Evolutionary conservation across 306 rosid species (phyloP), one percentile per base, ranked within the genome.

Genomic region (Quercus berberidifolia): DNA sequence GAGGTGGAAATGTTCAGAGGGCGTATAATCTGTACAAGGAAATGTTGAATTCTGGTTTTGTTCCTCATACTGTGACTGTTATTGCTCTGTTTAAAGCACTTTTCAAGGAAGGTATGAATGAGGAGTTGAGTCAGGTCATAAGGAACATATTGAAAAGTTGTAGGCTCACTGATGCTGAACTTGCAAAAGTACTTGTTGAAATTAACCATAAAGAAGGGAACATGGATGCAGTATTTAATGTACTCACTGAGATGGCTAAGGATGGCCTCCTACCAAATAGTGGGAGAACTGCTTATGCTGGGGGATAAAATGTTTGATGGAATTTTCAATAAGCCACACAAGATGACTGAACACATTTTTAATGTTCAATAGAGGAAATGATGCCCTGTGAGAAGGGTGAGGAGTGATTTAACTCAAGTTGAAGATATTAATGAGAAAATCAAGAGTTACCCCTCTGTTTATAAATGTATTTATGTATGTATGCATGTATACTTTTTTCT

Each of bases 121-220:
- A 85, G 52, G 95, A 92, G 84, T 77, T 91, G 82, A 85, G 79
- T 84, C 76, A 30, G 82, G 92, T 94, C 38, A 81, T 94, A 70
- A 85, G 77, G 41, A 84, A 83, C 76, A 75, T 87, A 21, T 75
- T 91, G 83, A 84, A 82, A 83, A 87, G 91, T 79, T 89, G 93
- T 79, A 87, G 78, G 80, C 86, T 90, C 74, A 80, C 81, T 75
- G 97, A 92, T 5, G 93, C 91, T 1, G 95, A 91, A 87, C 82
- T 88, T 76, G 95, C 92, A 8, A 94, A 90, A 82, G 86, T 80
- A 77, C 93, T 90, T 18, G 79, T 92, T 77, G 91, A 91, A 69
- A 82, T 89, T 79, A 92, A 92, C 87, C 88, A 88, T 51, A 91
- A 85, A 86, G 97, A 92, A 84, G 99, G 99, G 73, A 90, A 91